A percentile compares a stretch with the other conserved stretches of the same genome.
These are phyloP conservation scores for Nectriaceae sp. DNA, from an alignment of 2,329 filamentous ascomycete genomes.

Conservation along the genomic window DNA sequence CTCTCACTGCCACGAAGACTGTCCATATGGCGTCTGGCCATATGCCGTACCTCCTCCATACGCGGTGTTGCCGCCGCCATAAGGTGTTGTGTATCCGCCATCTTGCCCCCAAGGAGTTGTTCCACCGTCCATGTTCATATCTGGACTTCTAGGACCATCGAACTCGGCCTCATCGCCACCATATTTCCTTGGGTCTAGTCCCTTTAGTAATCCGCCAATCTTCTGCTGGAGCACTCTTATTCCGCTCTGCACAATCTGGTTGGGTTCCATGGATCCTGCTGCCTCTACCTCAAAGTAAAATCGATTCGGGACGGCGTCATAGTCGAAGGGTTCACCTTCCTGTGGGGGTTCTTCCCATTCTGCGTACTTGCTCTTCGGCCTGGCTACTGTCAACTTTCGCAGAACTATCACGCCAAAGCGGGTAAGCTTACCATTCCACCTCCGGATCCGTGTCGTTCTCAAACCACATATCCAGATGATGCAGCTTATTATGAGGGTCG, in stretches of 20 bases:
- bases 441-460: slow-evolving; percentile 72
- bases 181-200: slow-evolving; percentile 48
- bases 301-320: slow-evolving; percentile 76
- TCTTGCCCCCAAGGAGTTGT: slow-evolving; percentile 60
- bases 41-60: slow-evolving; percentile 67
- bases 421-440: slow-evolving; percentile 79
- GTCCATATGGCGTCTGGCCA: slow-evolving; percentile 57
- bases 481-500: slow-evolving; percentile 94
- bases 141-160: slow-evolving; percentile 67
- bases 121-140: slow-evolving; percentile 60
- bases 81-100: slow-evolving; percentile 72
- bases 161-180: slow-evolving; percentile 61
- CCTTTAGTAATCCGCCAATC: slow-evolving; percentile 74
- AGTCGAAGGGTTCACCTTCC: slow-evolving; percentile 88
- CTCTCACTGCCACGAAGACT: slow-evolving; percentile 49
- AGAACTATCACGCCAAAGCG: no score
- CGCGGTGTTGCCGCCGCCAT: slow-evolving; percentile 64
- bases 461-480: slow-evolving; percentile 93
- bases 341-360: slow-evolving; percentile 77
- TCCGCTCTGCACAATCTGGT: slow-evolving; percentile 84
- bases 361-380: slow-evolving; percentile 80
- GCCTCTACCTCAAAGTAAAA: slow-evolving; percentile 97
- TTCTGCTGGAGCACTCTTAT: slow-evolving; percentile 90
- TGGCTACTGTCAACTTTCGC: slow-evolving; percentile 35
- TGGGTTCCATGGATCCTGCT: slow-evolving; percentile 83